Evolutionary conservation across 2,329 filamentous ascomycete species (phyloP), one percentile per base, ranked within the genome.

Genomic region (Venturia carpophila): DNA sequence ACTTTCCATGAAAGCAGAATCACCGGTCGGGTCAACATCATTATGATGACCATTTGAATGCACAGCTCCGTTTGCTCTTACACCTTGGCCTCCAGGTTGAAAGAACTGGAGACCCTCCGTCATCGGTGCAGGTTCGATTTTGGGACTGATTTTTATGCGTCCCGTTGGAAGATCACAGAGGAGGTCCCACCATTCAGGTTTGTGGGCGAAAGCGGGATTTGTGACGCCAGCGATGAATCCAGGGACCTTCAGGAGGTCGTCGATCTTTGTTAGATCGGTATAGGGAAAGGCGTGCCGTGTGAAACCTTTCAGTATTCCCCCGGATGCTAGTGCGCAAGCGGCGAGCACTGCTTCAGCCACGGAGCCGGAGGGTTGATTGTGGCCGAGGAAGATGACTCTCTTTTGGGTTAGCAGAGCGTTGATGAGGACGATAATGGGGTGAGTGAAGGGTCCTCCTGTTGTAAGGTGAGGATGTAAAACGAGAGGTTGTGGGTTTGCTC

Each of bases 201-300:
- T 93, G 72, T 92, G 86, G 67, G 93, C 92, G 74, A 99, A 99
- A 0, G 92, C 93, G 6, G 94, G 94, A 73, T 99, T 99, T 1
- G 93, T 99, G 49, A 99, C 94, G 66, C 94, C 94, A 2, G 94
- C 94, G 71, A 99, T 96, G 76, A 99, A 99, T 1, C 94, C 94
- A 7, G 94, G 93, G 0, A 99, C 94, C 71, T 95, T 93, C 60
- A 99, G 83, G 13, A 99, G 83, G 73, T 97, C 94, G 69, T 99
- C 94, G 67, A 99, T 92, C 77, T 99, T 99, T 68, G 92, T 97
- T 55, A 99, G 82, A 78, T 99, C 94, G 0, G 94, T 99, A 73
- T 99, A 99, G 1, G 94, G 94, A 73, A 99, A 99, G 0, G 94
- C 94, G 77, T 97, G 91, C 21, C 94, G 85, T 10, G 93, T 96